phyloP scores from a whole-genome alignment of 1,284 basidiomycete species.

The Leccinum variabile region DNA sequence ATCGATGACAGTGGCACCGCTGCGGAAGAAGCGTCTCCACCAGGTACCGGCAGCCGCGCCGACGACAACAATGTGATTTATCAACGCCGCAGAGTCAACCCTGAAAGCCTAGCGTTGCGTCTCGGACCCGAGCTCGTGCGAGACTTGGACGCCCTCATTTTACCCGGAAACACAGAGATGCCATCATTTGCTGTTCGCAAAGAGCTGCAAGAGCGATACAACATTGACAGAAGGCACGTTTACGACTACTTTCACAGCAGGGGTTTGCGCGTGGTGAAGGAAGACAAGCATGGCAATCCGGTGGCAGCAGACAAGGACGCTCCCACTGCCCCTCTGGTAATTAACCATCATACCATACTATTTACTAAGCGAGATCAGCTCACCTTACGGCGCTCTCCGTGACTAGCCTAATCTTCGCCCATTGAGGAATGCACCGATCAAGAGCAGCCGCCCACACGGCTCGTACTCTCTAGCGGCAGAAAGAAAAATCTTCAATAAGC shows the following conservation, averaged over 20 bases:
- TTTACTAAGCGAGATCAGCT: slow-evolving; percentile 5
- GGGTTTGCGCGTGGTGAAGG: slow-evolving; percentile 67
- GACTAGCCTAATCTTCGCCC: slow-evolving; percentile 34
- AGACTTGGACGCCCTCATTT: slow-evolving; percentile 64
- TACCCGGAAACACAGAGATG: slow-evolving; percentile 68
- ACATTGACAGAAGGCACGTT: slow-evolving; percentile 68
- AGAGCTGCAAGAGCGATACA: slow-evolving; percentile 63
- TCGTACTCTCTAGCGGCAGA: slow-evolving; percentile 17
- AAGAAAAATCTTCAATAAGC: slow-evolving; percentile 18
- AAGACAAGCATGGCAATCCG: slow-evolving; percentile 55
- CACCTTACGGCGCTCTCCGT: slow-evolving; percentile 12
- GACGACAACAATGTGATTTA: slow-evolving; percentile 18
- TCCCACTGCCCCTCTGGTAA: slow-evolving; percentile 24
- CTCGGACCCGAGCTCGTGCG: slow-evolving; percentile 63
- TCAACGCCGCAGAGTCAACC: slow-evolving; percentile 47
- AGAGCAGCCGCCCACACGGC: slow-evolving; percentile 18
- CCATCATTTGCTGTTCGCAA: slow-evolving; percentile 68
- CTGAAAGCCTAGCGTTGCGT: slow-evolving; percentile 57
- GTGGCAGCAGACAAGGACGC: slow-evolving; percentile 19
- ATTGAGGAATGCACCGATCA: slow-evolving; percentile 27
- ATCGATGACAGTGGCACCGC: neutral
- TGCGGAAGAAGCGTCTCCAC: neutral
- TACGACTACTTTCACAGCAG: slow-evolving; percentile 71
- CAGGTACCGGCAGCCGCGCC: slow-evolving; percentile 16
- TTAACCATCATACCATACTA: neutral